Evolutionary conservation across 441 rosid genomes (phyloP).

Genomic region (Isatis lusitanica): DNA sequence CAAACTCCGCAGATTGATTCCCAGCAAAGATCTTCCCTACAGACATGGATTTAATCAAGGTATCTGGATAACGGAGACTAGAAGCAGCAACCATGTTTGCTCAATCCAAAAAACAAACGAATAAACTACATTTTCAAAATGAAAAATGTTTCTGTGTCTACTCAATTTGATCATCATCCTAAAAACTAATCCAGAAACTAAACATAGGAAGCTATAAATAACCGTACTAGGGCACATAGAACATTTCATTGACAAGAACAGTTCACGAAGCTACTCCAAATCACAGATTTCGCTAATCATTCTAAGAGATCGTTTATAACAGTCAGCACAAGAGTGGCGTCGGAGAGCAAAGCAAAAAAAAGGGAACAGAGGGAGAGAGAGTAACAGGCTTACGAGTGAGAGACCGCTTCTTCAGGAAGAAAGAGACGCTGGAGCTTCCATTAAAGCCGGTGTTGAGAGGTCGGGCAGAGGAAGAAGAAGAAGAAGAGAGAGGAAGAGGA

Average conservation of each 20-base stretch:
- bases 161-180: conserved; percentile 5
- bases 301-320: not conserved
- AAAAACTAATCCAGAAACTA: not conserved
- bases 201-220: not conserved
- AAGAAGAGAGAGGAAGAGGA: conserved; percentile 23
- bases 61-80: not conserved
- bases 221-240: not conserved
- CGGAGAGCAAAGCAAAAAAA: not conserved
- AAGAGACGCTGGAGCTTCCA: conserved; percentile 42
- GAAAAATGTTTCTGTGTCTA: not conserved
- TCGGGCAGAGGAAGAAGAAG: conserved; percentile 20
- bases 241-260: not conserved
- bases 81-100: not conserved
- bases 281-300: not conserved
- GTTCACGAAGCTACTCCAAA: not conserved
- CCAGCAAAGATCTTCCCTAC: conserved; percentile 83
- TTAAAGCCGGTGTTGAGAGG: conserved; percentile 32
- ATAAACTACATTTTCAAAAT: not conserved
- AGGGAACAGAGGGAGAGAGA: not conserved
- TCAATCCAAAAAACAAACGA: not conserved
- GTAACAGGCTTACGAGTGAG: conserved; percentile 52
- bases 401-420: conserved; percentile 46
- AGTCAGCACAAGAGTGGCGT: conserved; percentile 20
- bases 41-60: conserved; percentile 50
- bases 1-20: conserved; percentile 54